Base-by-base conservation (phyloP, 495 filamentous ascomycete genomes). In the Recurvomyces mirabilis region DNA sequence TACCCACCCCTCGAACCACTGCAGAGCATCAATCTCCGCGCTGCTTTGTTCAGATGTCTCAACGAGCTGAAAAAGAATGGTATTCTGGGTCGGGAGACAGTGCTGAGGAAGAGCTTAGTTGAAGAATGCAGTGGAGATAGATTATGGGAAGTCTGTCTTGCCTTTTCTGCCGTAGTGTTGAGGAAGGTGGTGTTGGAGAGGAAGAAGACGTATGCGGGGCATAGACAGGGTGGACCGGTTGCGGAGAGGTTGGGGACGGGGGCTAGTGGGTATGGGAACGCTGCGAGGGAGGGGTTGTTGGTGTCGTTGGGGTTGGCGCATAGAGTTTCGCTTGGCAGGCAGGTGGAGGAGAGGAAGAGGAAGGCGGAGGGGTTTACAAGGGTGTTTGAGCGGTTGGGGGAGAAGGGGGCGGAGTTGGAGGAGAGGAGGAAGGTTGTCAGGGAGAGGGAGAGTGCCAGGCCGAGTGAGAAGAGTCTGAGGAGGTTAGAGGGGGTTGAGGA, bases 11-110 rank as follows among this genome's bases (percentile, higher is more conserved):
- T 84, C 52, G 84, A 89, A 57, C 81, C 85, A 17, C 71, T 93
- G 25, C 86, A 91, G 56, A 93, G 86, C 4, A 69, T 89, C 52
- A 93, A 93, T 57, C 75, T 94, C 11, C 84, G 87, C 47, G 78
- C 84, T 17, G 87, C 86, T 18, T 66, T 93, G n/a, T 85, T 84
- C 50, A 71, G 84, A 50, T 71, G 70, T 35, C 68, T 94, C 28
- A 79, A 82, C 44, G 79, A 87, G 23, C 67, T 83, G 38, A 93
- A 93, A 70, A 93, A 87, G 63, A 83, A 78, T 71, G 86, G 84
- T 9, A 70, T 84, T 1, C 66, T 93, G 15, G 82, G 84, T 9
- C 73, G 80, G 38, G 85, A 93, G 58, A 71, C 72, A 0, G 74
- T 86, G 4, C 64, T 93, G 29, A 76, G 87, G 31, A 93, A 89